Conservation (phyloP, 345 rosid genomes). For the Tarenaya hassleriana region DNA sequence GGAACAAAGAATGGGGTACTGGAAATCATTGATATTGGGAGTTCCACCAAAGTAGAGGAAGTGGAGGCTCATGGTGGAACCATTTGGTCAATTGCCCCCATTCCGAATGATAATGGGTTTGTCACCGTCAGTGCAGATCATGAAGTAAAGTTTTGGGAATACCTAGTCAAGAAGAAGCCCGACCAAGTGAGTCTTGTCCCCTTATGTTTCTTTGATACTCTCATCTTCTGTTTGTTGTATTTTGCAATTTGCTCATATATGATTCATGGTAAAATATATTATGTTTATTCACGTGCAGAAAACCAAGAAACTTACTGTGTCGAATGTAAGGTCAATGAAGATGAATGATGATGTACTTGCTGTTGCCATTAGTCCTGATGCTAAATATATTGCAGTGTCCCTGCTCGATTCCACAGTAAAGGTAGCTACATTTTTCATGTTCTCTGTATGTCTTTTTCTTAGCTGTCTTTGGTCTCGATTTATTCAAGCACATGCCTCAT, state of each 20-base stretch:
- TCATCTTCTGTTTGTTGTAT: no score
- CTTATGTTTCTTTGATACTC: slow-evolving; percentile 13
- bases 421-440: slow-evolving; percentile 35
- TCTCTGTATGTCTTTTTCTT: slow-evolving; percentile 1
- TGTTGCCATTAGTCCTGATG: slow-evolving; percentile 83
- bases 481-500: background rate
- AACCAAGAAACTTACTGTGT: slow-evolving; percentile 51
- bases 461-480: background rate
- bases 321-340: slow-evolving; percentile 69
- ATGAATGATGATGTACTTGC: slow-evolving; percentile 92
- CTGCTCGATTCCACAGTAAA: slow-evolving; percentile 89
- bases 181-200: slow-evolving; percentile 46
- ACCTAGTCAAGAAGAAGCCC: slow-evolving; percentile 53
- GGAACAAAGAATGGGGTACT: slow-evolving; percentile 88
- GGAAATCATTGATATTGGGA: slow-evolving; percentile 85
- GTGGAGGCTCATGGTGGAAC: slow-evolving; percentile 91
- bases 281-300: slow-evolving; percentile 39
- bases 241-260: background rate
- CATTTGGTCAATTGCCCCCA: slow-evolving; percentile 56
- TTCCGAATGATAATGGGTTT: slow-evolving; percentile 78
- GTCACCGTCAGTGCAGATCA: slow-evolving; percentile 96
- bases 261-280: no score
- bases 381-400: slow-evolving; percentile 87
- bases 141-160: slow-evolving; percentile 91
- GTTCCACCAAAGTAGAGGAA: slow-evolving; percentile 62